phyloP scores from a whole-genome alignment of 495 filamentous ascomycete species.

The Lineolata rhizophorae region DNA sequence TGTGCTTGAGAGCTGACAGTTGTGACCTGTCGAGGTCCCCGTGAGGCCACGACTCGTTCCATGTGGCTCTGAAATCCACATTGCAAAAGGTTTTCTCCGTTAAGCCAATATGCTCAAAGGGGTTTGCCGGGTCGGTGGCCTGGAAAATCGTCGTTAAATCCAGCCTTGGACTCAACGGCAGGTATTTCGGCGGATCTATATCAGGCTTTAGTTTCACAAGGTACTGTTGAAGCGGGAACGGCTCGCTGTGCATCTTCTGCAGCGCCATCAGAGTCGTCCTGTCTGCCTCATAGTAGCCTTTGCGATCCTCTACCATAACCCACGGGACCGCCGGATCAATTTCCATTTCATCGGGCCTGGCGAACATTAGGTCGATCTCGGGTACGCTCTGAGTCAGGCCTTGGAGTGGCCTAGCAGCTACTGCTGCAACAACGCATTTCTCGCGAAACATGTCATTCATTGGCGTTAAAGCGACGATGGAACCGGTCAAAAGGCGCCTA shows the following conservation, averaged over 20 bases:
- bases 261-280: slow-evolving; percentile 51
- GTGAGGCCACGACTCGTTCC: slow-evolving; percentile 17
- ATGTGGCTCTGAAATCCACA: too few relatives aligned
- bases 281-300: slow-evolving; percentile 51
- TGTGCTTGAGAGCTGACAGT: slow-evolving; percentile 38
- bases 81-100: too few relatives aligned
- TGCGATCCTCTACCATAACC: slow-evolving; percentile 55
- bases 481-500: slow-evolving; percentile 45
- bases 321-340: slow-evolving; percentile 51
- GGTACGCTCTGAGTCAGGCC: slow-evolving; percentile 41
- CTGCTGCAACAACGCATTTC: slow-evolving; percentile 45
- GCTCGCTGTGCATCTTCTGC: slow-evolving; percentile 37
- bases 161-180: slow-evolving; percentile 35
- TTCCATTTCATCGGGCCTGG: slow-evolving; percentile 30
- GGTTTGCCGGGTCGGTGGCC: too few relatives aligned
- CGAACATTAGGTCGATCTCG: slow-evolving; percentile 58
- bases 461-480: slow-evolving; percentile 48
- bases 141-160: slow-evolving; percentile 22
- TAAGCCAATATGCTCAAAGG: too few relatives aligned
- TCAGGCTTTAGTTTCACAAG: slow-evolving; percentile 2
- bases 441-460: slow-evolving; percentile 37
- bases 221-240: not conserved
- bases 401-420: slow-evolving; percentile 46
- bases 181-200: slow-evolving; percentile 1
- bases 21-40: slow-evolving; percentile 49